A percentile compares a stretch with the other conserved stretches of the same genome.
These are phyloP conservation scores for Nitzschia putrida DNA, from an alignment of 108 stramenopile species.

Conservation along the genomic window DNA sequence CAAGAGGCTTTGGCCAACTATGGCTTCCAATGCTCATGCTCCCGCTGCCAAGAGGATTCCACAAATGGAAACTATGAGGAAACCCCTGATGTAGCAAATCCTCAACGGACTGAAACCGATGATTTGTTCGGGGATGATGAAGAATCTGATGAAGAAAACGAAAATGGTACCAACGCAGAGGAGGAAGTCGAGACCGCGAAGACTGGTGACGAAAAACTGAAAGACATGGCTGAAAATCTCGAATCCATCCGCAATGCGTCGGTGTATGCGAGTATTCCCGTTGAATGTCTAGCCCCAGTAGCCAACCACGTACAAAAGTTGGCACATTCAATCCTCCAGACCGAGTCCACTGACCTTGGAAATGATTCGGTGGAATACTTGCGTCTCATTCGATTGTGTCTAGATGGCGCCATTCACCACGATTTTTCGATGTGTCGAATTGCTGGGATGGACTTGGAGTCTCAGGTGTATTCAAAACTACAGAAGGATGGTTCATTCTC, in stretches of 20 bases:
- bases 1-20: conserved; percentile 65
- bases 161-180: conserved; percentile 2
- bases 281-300: conserved; percentile 32
- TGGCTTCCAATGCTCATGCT: conserved; percentile 77
- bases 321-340: not conserved
- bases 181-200: conserved; percentile 4
- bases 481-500: conserved; percentile 35
- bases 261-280: conserved; percentile 33
- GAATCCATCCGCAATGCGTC: conserved; percentile 39
- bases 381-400: not conserved
- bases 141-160: conserved; percentile 24
- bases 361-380: not conserved
- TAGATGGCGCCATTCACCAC: conserved; percentile 10
- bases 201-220: conserved; percentile 24
- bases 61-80: not conserved
- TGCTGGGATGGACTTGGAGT: conserved; percentile 40
- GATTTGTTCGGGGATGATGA: conserved; percentile 49
- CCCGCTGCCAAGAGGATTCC: conserved; percentile 45
- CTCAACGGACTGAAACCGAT: conserved; percentile 16
- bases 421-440: conserved; percentile 39
- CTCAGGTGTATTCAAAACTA: conserved; percentile 17
- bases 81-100: not conserved
- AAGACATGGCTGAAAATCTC: conserved; percentile 25
- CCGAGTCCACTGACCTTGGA: not conserved
- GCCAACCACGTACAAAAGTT: conserved; percentile 28